Base-by-base conservation (phyloP, 176 grass and related monocot species). In the Oryza rufipogon region DNA sequence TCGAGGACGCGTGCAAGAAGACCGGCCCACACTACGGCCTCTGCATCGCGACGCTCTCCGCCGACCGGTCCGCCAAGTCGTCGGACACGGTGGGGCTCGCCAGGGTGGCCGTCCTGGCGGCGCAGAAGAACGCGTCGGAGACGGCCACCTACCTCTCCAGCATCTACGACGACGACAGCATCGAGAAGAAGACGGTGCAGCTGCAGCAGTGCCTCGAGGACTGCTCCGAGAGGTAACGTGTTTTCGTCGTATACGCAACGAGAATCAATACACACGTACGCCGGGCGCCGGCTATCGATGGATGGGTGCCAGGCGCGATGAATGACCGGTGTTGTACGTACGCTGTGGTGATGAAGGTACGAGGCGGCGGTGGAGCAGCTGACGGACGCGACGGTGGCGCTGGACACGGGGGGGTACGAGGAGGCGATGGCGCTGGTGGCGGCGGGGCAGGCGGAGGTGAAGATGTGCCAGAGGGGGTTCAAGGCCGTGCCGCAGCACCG, bases 351-450 rank as follows among this genome's bases (percentile, higher is more conserved):
- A 46, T 23, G 7, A 46, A 76, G 89, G 83, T 94, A 97, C 61
- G 88, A 88, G 60, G 90, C 89, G 65, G 90, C 88, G 20, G 89
- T 91, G 81, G 90, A 97, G 85, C 88, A 92, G 51, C 86, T 97
- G 19, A 76, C 79, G 65, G 86, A 91, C 45, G 90, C 92, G 19
- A 25, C 83, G 26, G 66, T 61, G 42, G 95, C 92, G 33, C 12
- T 94, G 56, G 83, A 91, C 14, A 9, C 9, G 15, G 83, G 64
- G 13, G 85, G 84, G 28, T 92, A 84, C 79, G 22, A 28, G 65
- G 92, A 91, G 60, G 87, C 87, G 26, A 67, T 66, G 63, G 77
- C 69, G 64, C 86, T 82, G 71, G 81, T 92, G 78, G 66, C 63
- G 22, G 84, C 85, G 73, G 85, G 92, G 20, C 76, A 94, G 38